Evolutionary conservation across 2,329 filamentous ascomycete genomes (phyloP).

Genomic region (Epichloe scottii): DNA sequence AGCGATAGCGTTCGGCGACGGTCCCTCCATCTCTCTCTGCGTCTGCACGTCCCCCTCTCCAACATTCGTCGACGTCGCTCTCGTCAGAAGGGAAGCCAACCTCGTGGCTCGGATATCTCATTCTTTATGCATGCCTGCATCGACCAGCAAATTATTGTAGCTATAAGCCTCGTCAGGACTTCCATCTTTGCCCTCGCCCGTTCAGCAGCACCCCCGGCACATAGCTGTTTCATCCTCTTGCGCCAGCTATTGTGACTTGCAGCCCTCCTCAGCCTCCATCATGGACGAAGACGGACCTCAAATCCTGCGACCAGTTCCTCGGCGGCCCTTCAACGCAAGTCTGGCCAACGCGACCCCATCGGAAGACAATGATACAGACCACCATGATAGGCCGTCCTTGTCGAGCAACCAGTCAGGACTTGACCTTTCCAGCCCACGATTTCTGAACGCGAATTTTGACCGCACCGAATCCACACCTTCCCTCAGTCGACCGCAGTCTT

Average conservation of each 20-base stretch:
- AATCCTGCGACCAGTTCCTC: constrained; percentile 57
- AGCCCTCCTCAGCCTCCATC: not conserved
- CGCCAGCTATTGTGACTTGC: not conserved
- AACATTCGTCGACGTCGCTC: too few relatives aligned
- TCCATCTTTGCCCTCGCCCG: too few relatives aligned
- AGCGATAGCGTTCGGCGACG: not conserved
- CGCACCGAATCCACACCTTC: constrained; percentile 20
- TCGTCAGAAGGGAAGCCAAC: too few relatives aligned
- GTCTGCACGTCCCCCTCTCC: not conserved
- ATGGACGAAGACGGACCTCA: constrained; percentile 36
- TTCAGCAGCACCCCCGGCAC: not conserved
- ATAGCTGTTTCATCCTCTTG: not conserved
- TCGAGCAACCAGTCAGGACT: constrained; percentile 12
- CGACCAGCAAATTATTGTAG: too few relatives aligned
- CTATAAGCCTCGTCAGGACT: too few relatives aligned
- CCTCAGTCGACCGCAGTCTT: constrained; percentile 60
- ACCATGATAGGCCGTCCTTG: constrained; percentile 11
- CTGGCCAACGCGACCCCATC: constrained; percentile 34
- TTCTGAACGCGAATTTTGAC: constrained; percentile 32
- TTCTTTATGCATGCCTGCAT: too few relatives aligned
- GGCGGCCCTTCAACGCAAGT: constrained; percentile 55
- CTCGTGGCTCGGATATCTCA: too few relatives aligned
- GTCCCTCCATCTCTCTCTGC: not conserved
- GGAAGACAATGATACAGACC: constrained; percentile 20
- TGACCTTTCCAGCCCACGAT: constrained; percentile 22